Base-by-base conservation (phyloP, 768 basidiomycete species). In the Suillus discolor region DNA sequence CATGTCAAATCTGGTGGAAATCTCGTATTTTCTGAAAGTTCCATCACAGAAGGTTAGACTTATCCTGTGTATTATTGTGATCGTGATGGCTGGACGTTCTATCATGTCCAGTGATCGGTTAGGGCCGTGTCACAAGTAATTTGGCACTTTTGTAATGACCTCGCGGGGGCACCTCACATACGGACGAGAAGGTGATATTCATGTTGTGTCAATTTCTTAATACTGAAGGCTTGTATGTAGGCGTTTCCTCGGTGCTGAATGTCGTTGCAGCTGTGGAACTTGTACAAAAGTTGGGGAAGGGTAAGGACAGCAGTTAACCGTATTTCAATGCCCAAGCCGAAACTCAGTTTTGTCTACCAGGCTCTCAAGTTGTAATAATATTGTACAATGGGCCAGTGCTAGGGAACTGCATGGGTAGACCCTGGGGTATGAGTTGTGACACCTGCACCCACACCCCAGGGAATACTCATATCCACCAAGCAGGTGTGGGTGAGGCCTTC, bases 191-290 rank as follows among this genome's bases (percentile, higher is more conserved):
- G 74, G 89, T 93, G 20, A 93, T 99, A 71, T 85, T 84, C 61
- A 99, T 97, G 96, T 79, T 99, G 54, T 99, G 97, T 76, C 87
- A 95, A 65, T 80, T 99, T 36, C 81, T 99, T 55, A 93, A 98
- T 72, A 85, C 88, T 15, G 97, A 98, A 75, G 97, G 97, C 0
- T 72, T 99, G 45, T 99, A 99, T 78, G 79, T 99, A 55, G 97
- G 97, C 13, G 95, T 96, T 4, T 96, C 93, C 67, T 90, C 94
- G 7, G 95, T 96, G 2, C 79, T 98, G 67, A 99, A 99, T 74
- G 95, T 97, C 31, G 95, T 94, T 47, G 95, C 96, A 12, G 96
- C 97, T 1, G 87, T 88, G 15, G 91, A 98, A 74, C 84, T 99
- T 25, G 96, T 94, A 2, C 83, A 85, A 68, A 89, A 88, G 71